Evolutionary conservation across 1,139 yeast species (phyloP).

Genomic region (Debaryomyces udenii): DNA sequence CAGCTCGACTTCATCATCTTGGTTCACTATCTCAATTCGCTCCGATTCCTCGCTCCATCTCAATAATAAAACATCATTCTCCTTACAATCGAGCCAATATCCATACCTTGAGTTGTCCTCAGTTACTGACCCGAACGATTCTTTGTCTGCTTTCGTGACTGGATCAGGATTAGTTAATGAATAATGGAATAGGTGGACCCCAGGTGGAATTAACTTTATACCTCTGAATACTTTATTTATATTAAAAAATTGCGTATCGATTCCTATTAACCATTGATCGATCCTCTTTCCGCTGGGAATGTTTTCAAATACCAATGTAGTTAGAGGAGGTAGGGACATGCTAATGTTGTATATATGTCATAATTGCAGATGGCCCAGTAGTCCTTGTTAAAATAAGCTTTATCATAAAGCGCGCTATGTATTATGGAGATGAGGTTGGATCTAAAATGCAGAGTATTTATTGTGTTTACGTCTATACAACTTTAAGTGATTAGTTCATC

Average conservation of each 20-base stretch:
- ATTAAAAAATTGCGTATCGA: slow-evolving; percentile 33
- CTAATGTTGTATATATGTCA: not conserved
- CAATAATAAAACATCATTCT: slow-evolving; percentile 23
- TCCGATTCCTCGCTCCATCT: slow-evolving; percentile 14
- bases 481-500: slow-evolving; percentile 16
- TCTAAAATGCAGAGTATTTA: too few species aligned
- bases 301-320: slow-evolving; percentile 24
- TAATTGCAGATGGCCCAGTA: too few species aligned
- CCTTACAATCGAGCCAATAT: slow-evolving; percentile 27
- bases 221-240: slow-evolving; percentile 27
- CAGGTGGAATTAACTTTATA: slow-evolving; percentile 29
- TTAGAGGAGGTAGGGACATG: slow-evolving; percentile 26
- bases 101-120: slow-evolving; percentile 28
- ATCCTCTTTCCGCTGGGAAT: slow-evolving; percentile 19
- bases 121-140: slow-evolving; percentile 9
- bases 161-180: slow-evolving; percentile 20
- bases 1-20: slow-evolving; percentile 12
- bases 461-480: not conserved
- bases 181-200: slow-evolving; percentile 34
- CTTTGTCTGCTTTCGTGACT: slow-evolving; percentile 7
- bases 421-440: too few species aligned
- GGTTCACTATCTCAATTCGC: slow-evolving; percentile 5
- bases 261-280: slow-evolving; percentile 28
- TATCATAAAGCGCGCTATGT: not conserved
- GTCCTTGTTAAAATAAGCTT: too few species aligned